Percentiles rank a stretch among this genome's conserved stretches.
phyloP scores from a whole-genome alignment of 495 filamentous ascomycete species.

The Chaetomium cochliodes region DNA sequence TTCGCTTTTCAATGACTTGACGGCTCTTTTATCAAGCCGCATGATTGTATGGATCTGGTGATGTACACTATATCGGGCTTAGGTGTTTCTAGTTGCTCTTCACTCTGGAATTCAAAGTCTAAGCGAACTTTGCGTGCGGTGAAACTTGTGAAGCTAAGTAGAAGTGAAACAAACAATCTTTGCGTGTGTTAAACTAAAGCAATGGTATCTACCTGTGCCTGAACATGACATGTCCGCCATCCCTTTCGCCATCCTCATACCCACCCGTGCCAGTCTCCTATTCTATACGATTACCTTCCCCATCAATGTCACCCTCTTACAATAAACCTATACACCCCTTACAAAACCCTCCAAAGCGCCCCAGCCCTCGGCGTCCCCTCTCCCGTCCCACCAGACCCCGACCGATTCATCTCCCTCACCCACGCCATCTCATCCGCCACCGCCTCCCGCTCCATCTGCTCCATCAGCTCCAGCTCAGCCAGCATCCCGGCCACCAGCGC shows the following conservation, averaged over 20 bases:
- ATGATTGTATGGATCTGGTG: slow-evolving; percentile 1
- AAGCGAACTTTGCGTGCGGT: not conserved
- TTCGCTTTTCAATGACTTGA: not conserved
- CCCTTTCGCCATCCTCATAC: not conserved
- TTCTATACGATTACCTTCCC: not conserved
- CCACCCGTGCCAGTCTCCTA: not conserved
- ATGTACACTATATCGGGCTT: slow-evolving; percentile 1
- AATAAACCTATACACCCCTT: not conserved
- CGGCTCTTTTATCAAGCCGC: not conserved
- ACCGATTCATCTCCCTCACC: slow-evolving; percentile 49
- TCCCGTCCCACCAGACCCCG: slow-evolving; percentile 2
- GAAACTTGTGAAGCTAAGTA: not conserved
- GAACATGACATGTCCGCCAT: not conserved
- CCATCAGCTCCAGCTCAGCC: slow-evolving; percentile 49
- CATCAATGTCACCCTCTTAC: too few relatives aligned
- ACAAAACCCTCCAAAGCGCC: slow-evolving; percentile 38
- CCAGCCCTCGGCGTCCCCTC: slow-evolving; percentile 26
- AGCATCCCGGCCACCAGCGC: slow-evolving; percentile 49
- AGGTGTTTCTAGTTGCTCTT: slow-evolving; percentile 8
- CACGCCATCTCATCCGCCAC: slow-evolving; percentile 46
- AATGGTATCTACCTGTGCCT: not conserved
- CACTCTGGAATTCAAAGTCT: slow-evolving; percentile 14
- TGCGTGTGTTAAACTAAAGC: not conserved
- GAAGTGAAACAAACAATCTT: not conserved
- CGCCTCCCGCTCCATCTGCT: slow-evolving; percentile 47